These are phyloP conservation scores for Elaeagnus macrophylla DNA, from an alignment of 306 rosid species.

Conservation along the genomic window DNA sequence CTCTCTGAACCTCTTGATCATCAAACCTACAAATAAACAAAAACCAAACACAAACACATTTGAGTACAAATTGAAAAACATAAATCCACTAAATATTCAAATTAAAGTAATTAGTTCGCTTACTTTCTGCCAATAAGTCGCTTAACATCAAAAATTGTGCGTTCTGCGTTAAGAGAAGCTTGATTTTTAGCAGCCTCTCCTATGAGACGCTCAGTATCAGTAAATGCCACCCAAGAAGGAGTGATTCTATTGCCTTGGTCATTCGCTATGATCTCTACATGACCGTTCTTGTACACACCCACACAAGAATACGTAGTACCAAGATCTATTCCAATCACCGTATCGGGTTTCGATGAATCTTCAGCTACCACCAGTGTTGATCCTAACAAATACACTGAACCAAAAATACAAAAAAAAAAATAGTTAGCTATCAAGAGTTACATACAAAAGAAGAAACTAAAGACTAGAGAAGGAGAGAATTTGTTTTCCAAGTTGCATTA, in stretches of 20 bases:
- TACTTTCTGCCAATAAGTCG: conserved; percentile 54
- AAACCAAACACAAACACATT: not conserved
- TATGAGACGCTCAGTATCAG: conserved; percentile 40
- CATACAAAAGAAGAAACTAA: too few relatives aligned
- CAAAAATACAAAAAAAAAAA: not conserved
- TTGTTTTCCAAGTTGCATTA: too few relatives aligned
- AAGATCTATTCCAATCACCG: conserved; percentile 50
- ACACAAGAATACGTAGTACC: conserved; percentile 48
- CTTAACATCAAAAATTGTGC: conserved; percentile 42
- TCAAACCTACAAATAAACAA: conserved; percentile 26
- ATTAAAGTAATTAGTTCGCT: not conserved
- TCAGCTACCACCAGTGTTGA: conserved; percentile 14
- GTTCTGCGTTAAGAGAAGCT: conserved; percentile 41
- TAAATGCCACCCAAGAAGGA: conserved; percentile 51
- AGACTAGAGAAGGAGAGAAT: too few relatives aligned
- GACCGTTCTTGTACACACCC: conserved; percentile 45
- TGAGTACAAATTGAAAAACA: conserved; percentile 4
- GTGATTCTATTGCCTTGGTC: conserved; percentile 57
- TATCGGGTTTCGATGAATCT: conserved; percentile 20
- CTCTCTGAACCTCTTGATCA: conserved; percentile 48
- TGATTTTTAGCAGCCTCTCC: conserved; percentile 63
- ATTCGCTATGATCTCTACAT: conserved; percentile 46
- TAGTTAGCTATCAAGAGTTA: not conserved
- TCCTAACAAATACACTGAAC: conserved; percentile 25
- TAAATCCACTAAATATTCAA: not conserved